Conservation (phyloP, 2,329 filamentous ascomycete genomes). For the Neophaeococcomyces aloes region DNA sequence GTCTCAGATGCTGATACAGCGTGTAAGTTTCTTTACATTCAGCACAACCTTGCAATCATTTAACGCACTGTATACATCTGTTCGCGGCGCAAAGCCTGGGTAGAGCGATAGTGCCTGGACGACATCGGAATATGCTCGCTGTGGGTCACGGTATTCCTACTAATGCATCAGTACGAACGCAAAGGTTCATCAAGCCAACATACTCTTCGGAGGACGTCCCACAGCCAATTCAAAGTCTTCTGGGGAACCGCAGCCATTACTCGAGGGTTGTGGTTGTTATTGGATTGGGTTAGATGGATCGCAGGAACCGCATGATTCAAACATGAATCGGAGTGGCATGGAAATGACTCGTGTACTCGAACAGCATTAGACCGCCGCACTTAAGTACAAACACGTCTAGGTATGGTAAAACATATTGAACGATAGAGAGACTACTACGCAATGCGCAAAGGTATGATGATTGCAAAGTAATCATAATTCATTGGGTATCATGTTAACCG, state of each 20-base stretch:
- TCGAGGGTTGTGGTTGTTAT: background rate
- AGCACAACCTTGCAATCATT: background rate
- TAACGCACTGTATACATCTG: slow-evolving; percentile 82
- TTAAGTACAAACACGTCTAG: background rate
- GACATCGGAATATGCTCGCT: slow-evolving; percentile 84
- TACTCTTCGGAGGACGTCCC: slow-evolving; percentile 75
- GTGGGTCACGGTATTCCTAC: slow-evolving; percentile 88
- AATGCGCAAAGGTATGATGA: background rate
- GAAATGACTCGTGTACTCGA: background rate
- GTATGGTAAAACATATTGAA: too few relatives aligned
- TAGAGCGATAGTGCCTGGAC: slow-evolving; percentile 71
- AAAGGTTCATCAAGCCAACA: slow-evolving; percentile 2
- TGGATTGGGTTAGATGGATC: background rate
- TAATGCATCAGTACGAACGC: background rate
- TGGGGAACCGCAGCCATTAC: slow-evolving; percentile 62
- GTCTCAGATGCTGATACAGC: slow-evolving; percentile 64
- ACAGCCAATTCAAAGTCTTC: slow-evolving; percentile 88
- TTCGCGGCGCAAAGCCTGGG: slow-evolving; percentile 65
- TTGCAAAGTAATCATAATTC: too few relatives aligned
- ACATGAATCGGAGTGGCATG: too few relatives aligned
- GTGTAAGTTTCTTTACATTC: slow-evolving; percentile 10
- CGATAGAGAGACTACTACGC: too few relatives aligned
- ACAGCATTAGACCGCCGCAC: background rate
- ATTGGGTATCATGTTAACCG: background rate
- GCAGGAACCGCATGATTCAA: background rate